These are phyloP conservation scores for Vigna angularis DNA, from an alignment of 306 rosid species.

Conservation along the genomic window DNA sequence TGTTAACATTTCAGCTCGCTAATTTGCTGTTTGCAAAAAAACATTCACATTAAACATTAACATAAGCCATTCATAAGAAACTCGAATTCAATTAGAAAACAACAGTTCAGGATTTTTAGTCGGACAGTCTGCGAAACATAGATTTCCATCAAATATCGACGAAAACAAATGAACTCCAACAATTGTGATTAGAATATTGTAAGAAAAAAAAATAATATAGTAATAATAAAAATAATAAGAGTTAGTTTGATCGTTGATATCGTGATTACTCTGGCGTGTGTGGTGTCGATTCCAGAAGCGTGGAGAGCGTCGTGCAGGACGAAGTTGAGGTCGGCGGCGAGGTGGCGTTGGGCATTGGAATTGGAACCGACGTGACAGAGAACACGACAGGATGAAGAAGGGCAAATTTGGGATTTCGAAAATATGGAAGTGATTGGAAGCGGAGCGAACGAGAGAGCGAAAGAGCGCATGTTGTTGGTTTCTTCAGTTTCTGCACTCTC, in stretches of 20 bases:
- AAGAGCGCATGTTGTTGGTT: neutral
- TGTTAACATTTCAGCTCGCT: too few species aligned
- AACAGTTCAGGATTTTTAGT: too few species aligned
- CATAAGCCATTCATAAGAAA: neutral
- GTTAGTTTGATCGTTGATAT: too few species aligned
- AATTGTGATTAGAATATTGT: too few species aligned
- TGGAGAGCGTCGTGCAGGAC: conserved; percentile 81
- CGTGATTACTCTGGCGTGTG: conserved; percentile 69
- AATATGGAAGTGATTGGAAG: conserved; percentile 37
- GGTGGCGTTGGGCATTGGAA: conserved; percentile 35
- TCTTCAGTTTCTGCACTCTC: neutral
- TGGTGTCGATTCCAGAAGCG: conserved; percentile 77
- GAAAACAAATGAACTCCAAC: too few species aligned
- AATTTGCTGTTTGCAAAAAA: neutral
- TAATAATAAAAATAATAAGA: too few species aligned
- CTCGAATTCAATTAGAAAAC: neutral
- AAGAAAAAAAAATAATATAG: too few species aligned
- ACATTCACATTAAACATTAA: neutral
- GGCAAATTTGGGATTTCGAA: conserved; percentile 52
- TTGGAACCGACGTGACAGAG: conserved; percentile 45
- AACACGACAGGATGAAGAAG: conserved; percentile 48
- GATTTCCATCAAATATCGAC: too few species aligned
- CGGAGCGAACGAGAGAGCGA: neutral
- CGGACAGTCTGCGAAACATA: too few species aligned
- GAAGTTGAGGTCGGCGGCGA: conserved; percentile 55